Evolutionary conservation across 1,284 basidiomycete genomes (phyloP).

Genomic region (Ganoderma lucidum): DNA sequence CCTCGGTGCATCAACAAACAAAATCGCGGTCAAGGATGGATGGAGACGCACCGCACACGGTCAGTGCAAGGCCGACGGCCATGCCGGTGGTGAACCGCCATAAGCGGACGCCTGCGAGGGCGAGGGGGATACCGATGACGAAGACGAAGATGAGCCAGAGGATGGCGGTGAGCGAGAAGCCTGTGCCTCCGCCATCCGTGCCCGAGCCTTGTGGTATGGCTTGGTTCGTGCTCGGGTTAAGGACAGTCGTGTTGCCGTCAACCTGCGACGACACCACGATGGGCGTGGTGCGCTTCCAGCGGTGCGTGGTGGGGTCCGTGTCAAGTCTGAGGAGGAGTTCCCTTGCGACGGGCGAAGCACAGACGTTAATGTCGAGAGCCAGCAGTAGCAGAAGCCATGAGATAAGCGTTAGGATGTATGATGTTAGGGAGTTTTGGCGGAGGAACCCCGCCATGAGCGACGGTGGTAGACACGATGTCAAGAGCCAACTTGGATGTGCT

Average conservation of each 20-base stretch:
- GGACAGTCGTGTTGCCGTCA: constrained; percentile 50
- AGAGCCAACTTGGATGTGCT: constrained; percentile 14
- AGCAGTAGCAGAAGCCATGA: constrained; percentile 26
- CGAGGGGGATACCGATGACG: constrained; percentile 59
- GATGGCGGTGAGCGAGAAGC: constrained; percentile 55
- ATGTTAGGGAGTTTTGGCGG: constrained; percentile 24
- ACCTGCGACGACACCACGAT: constrained; percentile 48
- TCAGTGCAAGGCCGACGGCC: constrained; percentile 56
- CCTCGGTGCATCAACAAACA: neutral
- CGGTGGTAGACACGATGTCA: constrained; percentile 21
- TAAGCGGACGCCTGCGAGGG: constrained; percentile 61
- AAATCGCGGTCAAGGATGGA: neutral
- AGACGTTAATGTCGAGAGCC: constrained; percentile 15
- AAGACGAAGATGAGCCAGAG: constrained; percentile 66
- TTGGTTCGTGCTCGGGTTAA: constrained; percentile 52
- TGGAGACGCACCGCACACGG: constrained; percentile 54
- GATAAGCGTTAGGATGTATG: constrained; percentile 20
- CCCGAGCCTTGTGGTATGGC: constrained; percentile 60
- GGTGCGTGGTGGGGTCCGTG: neutral
- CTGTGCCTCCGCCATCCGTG: constrained; percentile 64
- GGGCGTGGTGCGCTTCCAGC: constrained; percentile 25
- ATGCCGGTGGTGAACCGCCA: constrained; percentile 62
- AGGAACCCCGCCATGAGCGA: constrained; percentile 28
- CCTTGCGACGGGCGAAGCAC: constrained; percentile 18
- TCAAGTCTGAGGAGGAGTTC: neutral